These are phyloP conservation scores for Apiospora marii DNA, from an alignment of 2,329 filamentous ascomycete species.

Conservation along the genomic window DNA sequence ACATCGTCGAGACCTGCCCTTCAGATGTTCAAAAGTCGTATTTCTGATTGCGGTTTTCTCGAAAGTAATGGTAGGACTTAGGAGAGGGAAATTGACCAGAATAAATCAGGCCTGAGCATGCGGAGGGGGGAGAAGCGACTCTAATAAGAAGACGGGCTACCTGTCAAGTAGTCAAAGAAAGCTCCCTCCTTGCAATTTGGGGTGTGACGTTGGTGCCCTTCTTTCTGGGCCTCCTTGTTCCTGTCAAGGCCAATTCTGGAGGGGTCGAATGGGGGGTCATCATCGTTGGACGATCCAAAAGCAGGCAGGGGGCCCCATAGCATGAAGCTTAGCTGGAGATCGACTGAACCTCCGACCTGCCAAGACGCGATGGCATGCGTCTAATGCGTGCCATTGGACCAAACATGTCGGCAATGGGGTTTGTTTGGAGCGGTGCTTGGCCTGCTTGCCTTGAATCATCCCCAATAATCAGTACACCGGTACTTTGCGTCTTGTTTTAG, in stretches of 20 bases:
- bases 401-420: neutral
- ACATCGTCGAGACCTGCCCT: conserved; percentile 48
- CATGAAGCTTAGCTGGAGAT: conserved; percentile 24
- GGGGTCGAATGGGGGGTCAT: conserved; percentile 20
- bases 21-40: conserved; percentile 12
- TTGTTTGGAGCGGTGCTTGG: conserved; percentile 3
- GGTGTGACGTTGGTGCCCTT: conserved; percentile 20
- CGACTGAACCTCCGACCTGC: conserved; percentile 18
- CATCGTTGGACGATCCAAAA: conserved; percentile 11
- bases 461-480: conserved; percentile 15
- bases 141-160: neutral
- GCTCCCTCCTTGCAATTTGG: neutral
- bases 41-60: conserved; percentile 9
- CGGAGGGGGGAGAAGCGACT: neutral
- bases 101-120: neutral
- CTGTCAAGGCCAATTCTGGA: conserved; percentile 18
- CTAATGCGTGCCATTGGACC: conserved; percentile 14
- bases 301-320: conserved; percentile 10
- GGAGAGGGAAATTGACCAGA: neutral
- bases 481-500: conserved; percentile 17
- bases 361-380: conserved; percentile 21
- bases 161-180: neutral
- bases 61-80: neutral
- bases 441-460: neutral
- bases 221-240: neutral